Conservation (phyloP, 306 rosid species). For the Trifolium dubium region DNA sequence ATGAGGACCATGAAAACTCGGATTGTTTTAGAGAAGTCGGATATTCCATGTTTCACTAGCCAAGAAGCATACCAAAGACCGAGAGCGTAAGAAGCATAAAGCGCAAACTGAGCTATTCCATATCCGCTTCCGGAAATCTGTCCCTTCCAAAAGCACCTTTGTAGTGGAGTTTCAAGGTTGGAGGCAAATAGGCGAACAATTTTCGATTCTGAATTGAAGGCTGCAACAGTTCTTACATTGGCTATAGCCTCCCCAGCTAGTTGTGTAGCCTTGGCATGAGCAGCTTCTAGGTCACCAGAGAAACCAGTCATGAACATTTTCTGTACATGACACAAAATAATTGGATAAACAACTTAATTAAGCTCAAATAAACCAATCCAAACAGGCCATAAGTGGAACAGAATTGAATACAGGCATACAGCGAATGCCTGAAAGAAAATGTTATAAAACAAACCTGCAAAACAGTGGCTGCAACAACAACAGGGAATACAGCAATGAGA, state of each 20-base stretch:
- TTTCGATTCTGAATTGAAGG: constrained; percentile 89
- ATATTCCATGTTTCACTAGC: constrained; percentile 97
- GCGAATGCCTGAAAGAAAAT: background rate
- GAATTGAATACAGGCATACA: constrained; percentile 22
- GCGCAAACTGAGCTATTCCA: constrained; percentile 95
- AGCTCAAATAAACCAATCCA: background rate
- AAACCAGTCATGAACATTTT: constrained; percentile 99
- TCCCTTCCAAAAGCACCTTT: constrained; percentile 96
- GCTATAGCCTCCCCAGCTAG: constrained; percentile 98
- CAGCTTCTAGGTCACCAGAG: constrained; percentile 94
- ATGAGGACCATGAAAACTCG: constrained; percentile 96
- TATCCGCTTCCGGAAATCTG: constrained; percentile 97
- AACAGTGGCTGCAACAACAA: constrained; percentile 98
- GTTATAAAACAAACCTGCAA: constrained; percentile 64
- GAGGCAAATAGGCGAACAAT: constrained; percentile 81
- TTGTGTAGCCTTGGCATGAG: constrained; percentile 96
- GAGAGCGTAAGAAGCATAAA: constrained; percentile 92
- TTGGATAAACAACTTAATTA: background rate
- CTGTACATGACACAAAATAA: constrained; percentile 50
- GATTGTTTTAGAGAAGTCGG: constrained; percentile 92
- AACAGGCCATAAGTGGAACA: background rate
- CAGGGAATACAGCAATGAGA: constrained; percentile 92
- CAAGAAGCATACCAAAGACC: constrained; percentile 99
- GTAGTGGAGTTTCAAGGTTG: constrained; percentile 79
- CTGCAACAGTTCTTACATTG: constrained; percentile 96